These are phyloP conservation scores for Suhomyces sp. DNA, from an alignment of 805 yeast genomes.

Conservation along the genomic window DNA sequence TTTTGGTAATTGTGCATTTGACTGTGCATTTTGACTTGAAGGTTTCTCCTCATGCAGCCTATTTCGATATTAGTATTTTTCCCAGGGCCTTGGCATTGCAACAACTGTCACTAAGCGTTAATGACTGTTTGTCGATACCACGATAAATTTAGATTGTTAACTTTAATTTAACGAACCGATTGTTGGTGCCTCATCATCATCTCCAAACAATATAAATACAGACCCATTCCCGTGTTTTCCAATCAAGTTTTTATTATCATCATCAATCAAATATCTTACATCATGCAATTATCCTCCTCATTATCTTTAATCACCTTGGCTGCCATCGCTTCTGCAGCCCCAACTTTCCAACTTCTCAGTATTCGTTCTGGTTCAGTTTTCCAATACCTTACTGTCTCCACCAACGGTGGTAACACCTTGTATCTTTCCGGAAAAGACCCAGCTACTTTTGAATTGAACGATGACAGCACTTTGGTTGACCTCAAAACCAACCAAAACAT, in stretches of 20 bases:
- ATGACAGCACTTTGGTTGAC: slow-evolving; percentile 24
- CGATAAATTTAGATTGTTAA: too few relatives aligned
- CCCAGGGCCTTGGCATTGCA: too few relatives aligned
- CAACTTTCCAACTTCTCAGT: slow-evolving; percentile 17
- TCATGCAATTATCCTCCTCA: slow-evolving; percentile 15
- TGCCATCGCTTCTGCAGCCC: slow-evolving; percentile 26
- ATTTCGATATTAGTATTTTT: too few relatives aligned
- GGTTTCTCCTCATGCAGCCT: too few relatives aligned
- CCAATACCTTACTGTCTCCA: slow-evolving; percentile 18
- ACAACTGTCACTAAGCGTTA: too few relatives aligned
- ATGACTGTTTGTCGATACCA: too few relatives aligned
- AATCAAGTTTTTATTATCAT: slow-evolving; percentile 1
- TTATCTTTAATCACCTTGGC: slow-evolving; percentile 20
- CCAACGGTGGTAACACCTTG: slow-evolving; percentile 7
- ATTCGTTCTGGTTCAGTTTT: slow-evolving; percentile 26
- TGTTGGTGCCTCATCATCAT: too few relatives aligned
- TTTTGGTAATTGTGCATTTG: too few relatives aligned
- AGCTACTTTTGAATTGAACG: slow-evolving; percentile 20
- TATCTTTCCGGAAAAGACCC: slow-evolving; percentile 12
- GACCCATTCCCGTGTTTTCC: background rate
- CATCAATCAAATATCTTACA: slow-evolving; percentile 7
- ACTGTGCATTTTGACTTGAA: too few relatives aligned
- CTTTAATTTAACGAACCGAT: too few relatives aligned
- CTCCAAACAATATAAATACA: too few relatives aligned
- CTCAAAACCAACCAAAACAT: slow-evolving; percentile 16